Evolutionary conservation across 257 asterid species (phyloP).

Genomic region (Solanum bulbocastanum): DNA sequence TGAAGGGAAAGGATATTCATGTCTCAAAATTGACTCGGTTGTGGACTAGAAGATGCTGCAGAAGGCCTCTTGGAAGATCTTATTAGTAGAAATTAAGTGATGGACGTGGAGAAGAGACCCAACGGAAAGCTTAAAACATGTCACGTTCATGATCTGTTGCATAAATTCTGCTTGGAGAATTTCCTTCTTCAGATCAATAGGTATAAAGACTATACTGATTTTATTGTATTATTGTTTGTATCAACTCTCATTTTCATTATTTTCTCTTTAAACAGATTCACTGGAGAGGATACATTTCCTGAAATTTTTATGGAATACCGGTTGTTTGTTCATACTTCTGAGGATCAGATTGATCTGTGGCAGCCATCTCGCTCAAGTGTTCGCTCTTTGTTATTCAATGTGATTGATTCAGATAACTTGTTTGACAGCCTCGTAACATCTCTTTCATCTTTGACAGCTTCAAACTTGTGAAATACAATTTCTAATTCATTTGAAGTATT

Average conservation of each 20-base stretch:
- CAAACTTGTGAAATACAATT: not conserved
- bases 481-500: not conserved
- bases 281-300: not conserved
- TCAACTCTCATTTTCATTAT: not conserved
- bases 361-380: no score
- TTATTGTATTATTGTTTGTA: not conserved
- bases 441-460: not conserved
- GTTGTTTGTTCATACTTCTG: no score
- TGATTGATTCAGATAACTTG: not conserved
- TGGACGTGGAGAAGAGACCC: not conserved
- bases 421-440: not conserved
- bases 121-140: not conserved
- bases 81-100: slow-evolving; percentile 2
- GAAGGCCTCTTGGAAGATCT: not conserved
- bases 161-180: not conserved
- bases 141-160: not conserved
- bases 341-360: no score
- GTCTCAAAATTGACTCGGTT: not conserved
- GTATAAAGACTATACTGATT: not conserved
- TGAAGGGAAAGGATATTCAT: not conserved
- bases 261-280: not conserved
- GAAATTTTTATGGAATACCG: not conserved
- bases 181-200: not conserved
- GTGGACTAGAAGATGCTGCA: not conserved
- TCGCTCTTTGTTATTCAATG: not conserved